Percentiles rank a stretch among this genome's conserved stretches.
Conservation (phyloP, 2,329 filamentous ascomycete species). For the Pseudopyricularia javanii region DNA sequence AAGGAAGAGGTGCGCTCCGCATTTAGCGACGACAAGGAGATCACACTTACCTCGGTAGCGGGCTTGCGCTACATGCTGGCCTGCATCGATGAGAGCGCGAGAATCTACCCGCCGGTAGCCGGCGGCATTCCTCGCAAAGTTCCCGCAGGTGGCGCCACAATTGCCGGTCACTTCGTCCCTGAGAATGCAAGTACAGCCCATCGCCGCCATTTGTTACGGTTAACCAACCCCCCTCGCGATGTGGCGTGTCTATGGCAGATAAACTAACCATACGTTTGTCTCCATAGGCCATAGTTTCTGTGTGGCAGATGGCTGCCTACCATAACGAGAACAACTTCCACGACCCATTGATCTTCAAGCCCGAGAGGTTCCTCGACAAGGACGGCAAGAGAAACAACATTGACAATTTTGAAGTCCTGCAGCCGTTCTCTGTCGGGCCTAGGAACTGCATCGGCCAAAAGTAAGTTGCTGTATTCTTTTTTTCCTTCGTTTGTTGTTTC, state of each 20-base stretch:
- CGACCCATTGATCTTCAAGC: conserved; percentile 29
- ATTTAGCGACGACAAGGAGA: conserved; percentile 23
- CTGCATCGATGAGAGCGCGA: conserved; percentile 21
- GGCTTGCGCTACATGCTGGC: conserved; percentile 19
- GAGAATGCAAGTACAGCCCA: neutral
- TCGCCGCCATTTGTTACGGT: neutral
- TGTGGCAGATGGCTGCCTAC: conserved; percentile 31
- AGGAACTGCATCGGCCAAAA: conserved; percentile 34
- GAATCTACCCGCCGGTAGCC: conserved; percentile 20
- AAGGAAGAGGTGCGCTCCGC: conserved; percentile 24
- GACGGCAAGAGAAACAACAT: conserved; percentile 4
- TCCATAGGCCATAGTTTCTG: conserved; percentile 24
- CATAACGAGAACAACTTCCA: conserved; percentile 29
- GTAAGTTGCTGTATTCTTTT: neutral
- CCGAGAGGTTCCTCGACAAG: conserved; percentile 28
- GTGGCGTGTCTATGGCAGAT: neutral
- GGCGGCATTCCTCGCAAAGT: conserved; percentile 16
- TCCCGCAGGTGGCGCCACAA: conserved; percentile 11
- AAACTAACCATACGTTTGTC: neutral
- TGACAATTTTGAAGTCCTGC: conserved; percentile 29
- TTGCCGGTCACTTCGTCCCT: neutral
- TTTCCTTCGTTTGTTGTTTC: too few relatives aligned
- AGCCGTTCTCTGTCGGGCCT: conserved; percentile 35
- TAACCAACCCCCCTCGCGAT: too few relatives aligned
- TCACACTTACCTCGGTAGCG: conserved; percentile 14